Base-by-base conservation (phyloP, 768 basidiomycete species). In the Rhizopogon vinicolor region DNA sequence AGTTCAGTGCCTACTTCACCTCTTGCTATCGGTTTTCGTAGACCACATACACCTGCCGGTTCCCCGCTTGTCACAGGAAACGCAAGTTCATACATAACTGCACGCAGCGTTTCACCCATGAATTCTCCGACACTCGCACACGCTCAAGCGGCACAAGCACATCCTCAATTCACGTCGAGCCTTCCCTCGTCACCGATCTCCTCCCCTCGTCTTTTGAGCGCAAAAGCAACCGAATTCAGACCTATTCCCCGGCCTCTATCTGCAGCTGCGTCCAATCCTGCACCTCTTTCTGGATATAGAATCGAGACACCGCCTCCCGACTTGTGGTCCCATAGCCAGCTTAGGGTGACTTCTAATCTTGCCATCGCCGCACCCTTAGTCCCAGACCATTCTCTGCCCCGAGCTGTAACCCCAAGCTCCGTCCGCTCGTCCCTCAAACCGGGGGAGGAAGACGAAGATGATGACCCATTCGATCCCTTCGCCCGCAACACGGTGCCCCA, bases 311-410 rank as follows among this genome's bases (percentile, higher is more conserved):
- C 90, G n/a, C 91, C 91, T 7, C 91, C 91, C 12, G 93, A 95
- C 75, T 68, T 93, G 52, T 96, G 93, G 93, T 83, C 91, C 2
- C 90, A 91, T 67, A 72, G 67, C 54, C 83, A 81, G 41, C 79
- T 79, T 33, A 79, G 89, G 57, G 83, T 84, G 0, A 82, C 85
- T 1, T 89, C 89, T 13, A 96, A 93, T 66, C 80, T 97, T 8
- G 93, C 93, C 37, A 94, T 96, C 57, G 93, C 93, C 7, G 89
- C 92, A 0, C 94, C 94, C 5, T 77, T 97, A 22, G 78, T 93
- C 44, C 88, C 91, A 45, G 90, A 92, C 58, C 81, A 80, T 55
- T 74, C 73, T 3, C 60, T 77, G 29, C 42, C 81, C 31, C 79
- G 84, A 42, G 77, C 86, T 5, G 74, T 79, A 44, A 87, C 88